Percentiles rank a stretch among this genome's conserved stretches.
phyloP scores from a whole-genome alignment of 257 asterid species.

The Gentiana macrophylla region DNA sequence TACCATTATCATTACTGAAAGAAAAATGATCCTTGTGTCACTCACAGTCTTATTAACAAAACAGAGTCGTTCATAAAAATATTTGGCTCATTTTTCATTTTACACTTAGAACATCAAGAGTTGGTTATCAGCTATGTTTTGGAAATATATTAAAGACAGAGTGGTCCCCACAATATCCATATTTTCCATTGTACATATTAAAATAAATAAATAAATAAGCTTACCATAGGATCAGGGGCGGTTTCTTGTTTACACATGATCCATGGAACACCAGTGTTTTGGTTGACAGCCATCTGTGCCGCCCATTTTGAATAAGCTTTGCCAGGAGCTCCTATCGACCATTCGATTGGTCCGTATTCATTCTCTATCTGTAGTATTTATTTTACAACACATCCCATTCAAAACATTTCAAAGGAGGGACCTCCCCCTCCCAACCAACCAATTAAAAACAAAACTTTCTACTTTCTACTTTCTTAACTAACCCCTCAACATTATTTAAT shows the following conservation, averaged over 20 bases:
- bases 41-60: too few species aligned
- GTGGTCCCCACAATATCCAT: too few species aligned
- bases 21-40: too few species aligned
- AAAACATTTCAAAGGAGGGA: background rate
- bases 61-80: too few species aligned
- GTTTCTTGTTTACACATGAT: conserved; percentile 94
- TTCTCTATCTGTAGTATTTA: conserved; percentile 59
- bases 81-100: too few species aligned
- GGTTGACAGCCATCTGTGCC: conserved; percentile 80
- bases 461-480: background rate
- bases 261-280: conserved; percentile 91
- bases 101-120: too few species aligned
- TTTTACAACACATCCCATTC: too few species aligned
- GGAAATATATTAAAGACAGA: too few species aligned
- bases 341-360: conserved; percentile 88
- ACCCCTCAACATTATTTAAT: background rate
- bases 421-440: background rate
- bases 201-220: too few species aligned
- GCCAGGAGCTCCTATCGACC: conserved; percentile 88
- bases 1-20: too few species aligned
- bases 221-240: conserved; percentile 90
- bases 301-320: conserved; percentile 87
- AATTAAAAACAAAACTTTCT: background rate
- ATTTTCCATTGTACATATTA: too few species aligned
- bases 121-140: too few species aligned